Percentiles rank a stretch among this genome's conserved stretches.
Conservation (phyloP, 2,329 filamentous ascomycete genomes). For the Lachnellula hyalina region DNA sequence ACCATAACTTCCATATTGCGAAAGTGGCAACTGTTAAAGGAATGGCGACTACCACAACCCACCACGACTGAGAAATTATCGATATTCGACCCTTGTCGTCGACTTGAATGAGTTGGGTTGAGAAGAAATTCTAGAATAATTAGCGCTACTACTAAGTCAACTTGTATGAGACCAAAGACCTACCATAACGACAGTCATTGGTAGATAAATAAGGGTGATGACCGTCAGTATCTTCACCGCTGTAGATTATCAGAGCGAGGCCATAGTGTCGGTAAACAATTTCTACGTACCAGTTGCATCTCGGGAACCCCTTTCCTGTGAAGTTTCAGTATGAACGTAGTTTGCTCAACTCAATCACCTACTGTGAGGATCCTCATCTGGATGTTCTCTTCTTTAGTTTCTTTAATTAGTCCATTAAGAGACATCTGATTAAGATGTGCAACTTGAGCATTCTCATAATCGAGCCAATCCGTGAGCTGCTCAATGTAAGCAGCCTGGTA, state of each 20-base stretch:
- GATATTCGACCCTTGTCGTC: constrained; percentile 8
- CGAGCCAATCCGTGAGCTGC: constrained; percentile 12
- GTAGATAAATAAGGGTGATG: constrained; percentile 13
- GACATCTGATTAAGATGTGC: constrained; percentile 8
- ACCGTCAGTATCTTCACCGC: constrained; percentile 16
- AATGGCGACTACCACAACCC: constrained; percentile 9
- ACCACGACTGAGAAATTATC: constrained; percentile 6
- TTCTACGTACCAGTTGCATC: constrained; percentile 12
- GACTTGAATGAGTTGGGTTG: constrained; percentile 13
- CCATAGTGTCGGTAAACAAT: not conserved
- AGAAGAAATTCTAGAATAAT: constrained; percentile 14
- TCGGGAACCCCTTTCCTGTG: constrained; percentile 8
- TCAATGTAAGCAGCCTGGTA: not conserved
- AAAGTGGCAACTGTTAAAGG: constrained; percentile 13
- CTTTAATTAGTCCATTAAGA: constrained; percentile 5
- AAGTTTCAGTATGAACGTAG: not conserved
- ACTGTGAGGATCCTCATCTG: constrained; percentile 13
- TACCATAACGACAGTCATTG: constrained; percentile 10
- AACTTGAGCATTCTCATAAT: constrained; percentile 15
- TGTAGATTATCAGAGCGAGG: not conserved
- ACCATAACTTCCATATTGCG: constrained; percentile 10
- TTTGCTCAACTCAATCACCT: not conserved
- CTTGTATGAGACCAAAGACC: not conserved
- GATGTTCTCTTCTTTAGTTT: constrained; percentile 13
- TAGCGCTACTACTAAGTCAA: not conserved